A percentile compares a stretch with the other conserved stretches of the same genome.
Conservation (phyloP, 345 rosid species). For the Sisymbrium altissimum region DNA sequence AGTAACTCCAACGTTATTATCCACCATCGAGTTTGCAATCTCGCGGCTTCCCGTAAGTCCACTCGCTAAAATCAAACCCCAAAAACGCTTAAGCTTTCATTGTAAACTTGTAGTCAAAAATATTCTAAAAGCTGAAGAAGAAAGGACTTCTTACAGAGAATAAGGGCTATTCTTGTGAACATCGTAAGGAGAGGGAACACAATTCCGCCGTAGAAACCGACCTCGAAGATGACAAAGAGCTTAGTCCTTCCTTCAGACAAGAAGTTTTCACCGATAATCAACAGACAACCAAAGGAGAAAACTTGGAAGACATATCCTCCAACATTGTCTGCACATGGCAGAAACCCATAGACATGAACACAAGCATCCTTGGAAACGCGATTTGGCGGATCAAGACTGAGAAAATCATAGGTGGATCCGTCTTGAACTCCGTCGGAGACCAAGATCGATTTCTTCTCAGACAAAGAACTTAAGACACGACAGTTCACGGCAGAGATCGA, state of each 20-base stretch:
- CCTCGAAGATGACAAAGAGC: slow-evolving; percentile 34
- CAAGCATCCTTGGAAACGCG: slow-evolving; percentile 5
- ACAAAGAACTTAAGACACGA: slow-evolving; percentile 20
- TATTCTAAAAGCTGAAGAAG: background rate
- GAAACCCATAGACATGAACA: slow-evolving; percentile 29
- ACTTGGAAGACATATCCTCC: slow-evolving; percentile 33
- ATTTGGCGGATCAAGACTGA: slow-evolving; percentile 4
- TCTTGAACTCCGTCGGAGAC: slow-evolving; percentile 9
- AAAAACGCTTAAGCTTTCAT: background rate
- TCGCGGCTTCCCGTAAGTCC: slow-evolving; percentile 24
- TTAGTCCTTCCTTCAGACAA: slow-evolving; percentile 31
- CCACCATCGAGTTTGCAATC: slow-evolving; percentile 26
- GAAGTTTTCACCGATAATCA: slow-evolving; percentile 29
- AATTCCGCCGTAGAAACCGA: slow-evolving; percentile 31
- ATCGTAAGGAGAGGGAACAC: slow-evolving; percentile 29
- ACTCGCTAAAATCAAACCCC: slow-evolving; percentile 24
- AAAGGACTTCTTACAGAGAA: slow-evolving; percentile 21
- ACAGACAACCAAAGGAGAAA: slow-evolving; percentile 23
- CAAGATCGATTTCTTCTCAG: background rate
- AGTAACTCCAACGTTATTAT: slow-evolving; percentile 24
- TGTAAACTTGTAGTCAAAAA: background rate
- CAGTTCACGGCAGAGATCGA: slow-evolving; percentile 5
- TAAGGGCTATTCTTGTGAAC: slow-evolving; percentile 28
- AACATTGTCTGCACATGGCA: slow-evolving; percentile 32
- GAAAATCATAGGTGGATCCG: background rate